phyloP scores from a whole-genome alignment of 139 green algal species.

The Diplosphaera chodatii region DNA sequence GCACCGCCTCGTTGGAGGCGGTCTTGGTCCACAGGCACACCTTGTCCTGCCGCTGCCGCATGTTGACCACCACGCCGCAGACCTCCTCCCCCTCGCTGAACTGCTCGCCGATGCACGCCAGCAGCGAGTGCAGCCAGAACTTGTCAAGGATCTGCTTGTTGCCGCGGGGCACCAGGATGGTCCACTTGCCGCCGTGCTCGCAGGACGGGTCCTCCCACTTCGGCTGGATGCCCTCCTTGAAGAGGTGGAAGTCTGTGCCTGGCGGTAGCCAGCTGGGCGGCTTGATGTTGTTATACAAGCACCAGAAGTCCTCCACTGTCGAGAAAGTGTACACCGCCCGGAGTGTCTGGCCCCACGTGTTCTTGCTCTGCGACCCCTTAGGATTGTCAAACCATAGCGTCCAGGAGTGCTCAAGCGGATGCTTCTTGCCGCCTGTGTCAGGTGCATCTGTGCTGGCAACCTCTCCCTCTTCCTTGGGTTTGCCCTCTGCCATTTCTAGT shows the following conservation, averaged over 20 bases:
- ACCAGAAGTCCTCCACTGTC: slow-evolving; percentile 99
- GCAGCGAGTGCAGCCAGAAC: slow-evolving; percentile 89
- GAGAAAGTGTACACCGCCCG: slow-evolving; percentile 86
- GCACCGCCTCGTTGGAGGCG: slow-evolving; percentile 74
- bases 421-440: slow-evolving; percentile 35
- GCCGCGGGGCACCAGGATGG: slow-evolving; percentile 56
- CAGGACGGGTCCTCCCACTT: slow-evolving; percentile 98
- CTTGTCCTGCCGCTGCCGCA: slow-evolving; percentile 77
- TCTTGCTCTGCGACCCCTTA: slow-evolving; percentile 26
- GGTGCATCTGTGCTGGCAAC: not conserved
- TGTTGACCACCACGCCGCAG: slow-evolving; percentile 91
- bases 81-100: slow-evolving; percentile 93
- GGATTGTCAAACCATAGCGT: slow-evolving; percentile 72
- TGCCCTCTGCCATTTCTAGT: not conserved
- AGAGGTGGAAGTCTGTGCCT: slow-evolving; percentile 89
- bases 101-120: slow-evolving; percentile 98
- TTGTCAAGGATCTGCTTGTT: slow-evolving; percentile 73
- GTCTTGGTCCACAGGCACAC: slow-evolving; percentile 95
- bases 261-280: slow-evolving; percentile 75
- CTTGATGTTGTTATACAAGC: slow-evolving; percentile 99
- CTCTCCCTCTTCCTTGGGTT: not conserved
- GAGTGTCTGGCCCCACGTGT: slow-evolving; percentile 72
- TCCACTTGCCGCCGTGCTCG: slow-evolving; percentile 88
- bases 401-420: slow-evolving; percentile 68
- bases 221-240: slow-evolving; percentile 95